Evolutionary conservation across 2,329 filamentous ascomycete genomes (phyloP), one percentile per base, ranked within the genome.

Genomic region (Stemphylium lycopersici): DNA sequence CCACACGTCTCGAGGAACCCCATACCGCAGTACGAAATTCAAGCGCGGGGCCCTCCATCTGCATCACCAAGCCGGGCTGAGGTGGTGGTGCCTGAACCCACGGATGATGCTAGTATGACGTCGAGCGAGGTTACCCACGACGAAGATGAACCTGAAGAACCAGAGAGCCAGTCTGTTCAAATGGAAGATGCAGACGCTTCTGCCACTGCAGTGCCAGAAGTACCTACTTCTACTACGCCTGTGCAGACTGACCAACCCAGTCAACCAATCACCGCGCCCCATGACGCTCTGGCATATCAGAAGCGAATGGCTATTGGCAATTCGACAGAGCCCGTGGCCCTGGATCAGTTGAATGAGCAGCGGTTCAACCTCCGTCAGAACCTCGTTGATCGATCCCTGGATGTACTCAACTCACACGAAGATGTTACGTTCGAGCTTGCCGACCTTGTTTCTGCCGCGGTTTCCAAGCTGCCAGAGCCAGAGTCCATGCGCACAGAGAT

Each of bases 391-490:
- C 89, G 91, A 53, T 96, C 90, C 61, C 80, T 99, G 18, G 93
- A 97, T 67, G 87, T 98, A 31, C 87, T 99, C 48, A 90, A 93
- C 71, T 88, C 89, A 33, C 93, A 98, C 65, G 88, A 93, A 12
- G 87, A 90, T 63, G 87, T 93, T 10, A 96, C 95, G 0, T 95
- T 97, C 65, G 93, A 98, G 69, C 81, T 99, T 41, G 86, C 92
- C 0, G 93, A 97, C 66, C 81, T 99, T 16, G 93, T 99, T 49
- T 84, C 84, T 33, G 87, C 88, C 3, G 88, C 91, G 20, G 84
- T 86, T 7, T 78, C 80, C 26, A 88, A 85, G 68, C 88, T 78
- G 62, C 84, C 70, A 68, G 87, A 84, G 71, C 85, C 75, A 61
- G 83, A 74, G 63, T 83, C 74, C 68, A 84, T 75, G 80, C 83